Evolutionary conservation across 768 basidiomycete species (phyloP).

Genomic region (Coprinellus micaceus): DNA sequence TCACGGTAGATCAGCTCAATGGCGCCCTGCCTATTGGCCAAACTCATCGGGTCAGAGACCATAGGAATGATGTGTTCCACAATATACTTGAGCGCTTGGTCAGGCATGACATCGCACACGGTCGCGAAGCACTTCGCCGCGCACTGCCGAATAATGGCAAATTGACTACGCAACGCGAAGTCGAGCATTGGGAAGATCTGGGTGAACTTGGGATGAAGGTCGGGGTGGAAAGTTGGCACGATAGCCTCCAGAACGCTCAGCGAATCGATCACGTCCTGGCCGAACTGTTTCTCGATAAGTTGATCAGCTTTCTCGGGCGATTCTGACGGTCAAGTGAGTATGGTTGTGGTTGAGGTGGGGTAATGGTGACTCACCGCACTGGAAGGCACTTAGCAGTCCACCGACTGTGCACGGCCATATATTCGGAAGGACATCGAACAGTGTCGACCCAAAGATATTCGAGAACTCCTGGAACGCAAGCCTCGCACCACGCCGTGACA

Average conservation of each 20-base stretch:
- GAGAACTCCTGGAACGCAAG: conserved; percentile 81
- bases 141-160: conserved; percentile 85
- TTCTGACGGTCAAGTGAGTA: conserved; percentile 30
- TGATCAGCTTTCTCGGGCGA: conserved; percentile 56
- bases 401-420: conserved; percentile 94
- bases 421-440: conserved; percentile 81
- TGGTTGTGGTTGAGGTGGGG: not conserved
- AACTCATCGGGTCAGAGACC: conserved; percentile 70
- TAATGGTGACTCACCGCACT: conserved; percentile 45
- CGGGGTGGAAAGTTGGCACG: conserved; percentile 67
- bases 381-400: conserved; percentile 66
- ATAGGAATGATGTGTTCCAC: conserved; percentile 80
- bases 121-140: conserved; percentile 86
- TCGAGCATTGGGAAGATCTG: conserved; percentile 75
- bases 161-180: conserved; percentile 77
- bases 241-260: conserved; percentile 86
- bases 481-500: conserved; percentile 83
- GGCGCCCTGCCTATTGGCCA: conserved; percentile 82
- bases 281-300: conserved; percentile 66
- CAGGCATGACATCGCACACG: conserved; percentile 80
- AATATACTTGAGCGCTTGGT: conserved; percentile 85
- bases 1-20: conserved; percentile 88
- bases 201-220: conserved; percentile 64
- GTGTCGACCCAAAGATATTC: conserved; percentile 61
- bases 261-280: conserved; percentile 90